Conservation (phyloP, 805 yeast genomes). For the Kazachstania africana region DNA sequence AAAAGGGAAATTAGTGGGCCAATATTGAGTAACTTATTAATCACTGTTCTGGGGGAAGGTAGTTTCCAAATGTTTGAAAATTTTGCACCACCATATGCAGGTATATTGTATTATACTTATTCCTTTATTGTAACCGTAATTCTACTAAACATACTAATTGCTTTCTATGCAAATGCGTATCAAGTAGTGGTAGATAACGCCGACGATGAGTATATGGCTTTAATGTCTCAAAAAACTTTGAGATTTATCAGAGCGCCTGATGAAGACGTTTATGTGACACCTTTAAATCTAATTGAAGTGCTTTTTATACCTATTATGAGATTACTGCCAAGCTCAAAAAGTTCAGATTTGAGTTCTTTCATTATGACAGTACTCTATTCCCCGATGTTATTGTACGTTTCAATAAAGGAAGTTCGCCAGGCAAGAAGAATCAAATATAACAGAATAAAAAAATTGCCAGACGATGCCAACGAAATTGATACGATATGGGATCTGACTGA, state of each 20-base stretch:
- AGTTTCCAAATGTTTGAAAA: slow-evolving; percentile 56
- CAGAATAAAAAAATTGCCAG: slow-evolving; percentile 48
- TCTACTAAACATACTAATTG: slow-evolving; percentile 72
- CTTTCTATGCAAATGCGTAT: slow-evolving; percentile 76
- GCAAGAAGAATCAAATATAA: slow-evolving; percentile 68
- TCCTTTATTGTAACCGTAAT: slow-evolving; percentile 65
- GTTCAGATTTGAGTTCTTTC: slow-evolving; percentile 33
- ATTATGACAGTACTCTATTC: slow-evolving; percentile 52
- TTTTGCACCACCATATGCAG: slow-evolving; percentile 79
- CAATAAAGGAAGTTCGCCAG: slow-evolving; percentile 49
- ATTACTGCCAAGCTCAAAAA: slow-evolving; percentile 25
- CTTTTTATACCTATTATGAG: slow-evolving; percentile 35
- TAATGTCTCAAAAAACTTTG: slow-evolving; percentile 73
- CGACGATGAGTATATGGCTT: slow-evolving; percentile 72
- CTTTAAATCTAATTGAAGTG: slow-evolving; percentile 64
- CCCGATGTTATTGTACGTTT: slow-evolving; percentile 51
- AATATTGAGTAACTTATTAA: slow-evolving; percentile 51
- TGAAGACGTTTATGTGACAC: slow-evolving; percentile 74
- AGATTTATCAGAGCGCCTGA: slow-evolving; percentile 84
- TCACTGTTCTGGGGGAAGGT: slow-evolving; percentile 66
- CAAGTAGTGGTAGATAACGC: slow-evolving; percentile 73
- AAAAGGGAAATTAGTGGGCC: slow-evolving; percentile 58
- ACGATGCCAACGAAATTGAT: slow-evolving; percentile 70
- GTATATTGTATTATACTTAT: slow-evolving; percentile 65
- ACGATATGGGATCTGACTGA: slow-evolving; percentile 77